Evolutionary conservation across 1,284 basidiomycete genomes (phyloP), one percentile per base, ranked within the genome.

Genomic region (Irpex sp.): DNA sequence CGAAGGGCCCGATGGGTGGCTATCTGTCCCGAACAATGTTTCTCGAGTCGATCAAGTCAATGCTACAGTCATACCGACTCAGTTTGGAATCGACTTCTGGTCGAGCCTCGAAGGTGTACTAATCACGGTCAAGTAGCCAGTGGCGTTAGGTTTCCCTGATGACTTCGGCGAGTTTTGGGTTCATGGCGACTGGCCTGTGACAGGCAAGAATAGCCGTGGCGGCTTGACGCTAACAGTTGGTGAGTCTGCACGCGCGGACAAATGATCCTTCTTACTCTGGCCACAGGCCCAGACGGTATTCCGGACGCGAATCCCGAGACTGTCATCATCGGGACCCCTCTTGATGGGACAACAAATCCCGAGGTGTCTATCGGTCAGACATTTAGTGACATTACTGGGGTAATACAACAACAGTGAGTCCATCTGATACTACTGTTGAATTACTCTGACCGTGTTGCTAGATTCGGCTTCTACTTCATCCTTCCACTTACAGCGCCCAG

Each of bases 1-100:
- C 67, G 68, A 71, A 21, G 85, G 84, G 4, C 65, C 70, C 0
- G 84, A 86, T 69, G 83, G 84, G 1, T 83, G 80, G 72, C 75
- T 87, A 15, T 79, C 80, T 5, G 79, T 82, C 8, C 85, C 85
- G 11, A 84, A 84, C 68, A 85, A 86, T 68, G 74, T 74, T 55
- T 82, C 77, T 63, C 77, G 70, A 19, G 69, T 87, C 60, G 79
- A 82, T 59, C 65, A 65, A 0, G 75, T 77, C 31, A 82, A 86
- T 66, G 75, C 78, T 6, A 78, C 79, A 5, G 72, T 86, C 15
- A 76, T 78, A 60, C 85, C 85, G 0, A 74, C 77, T 34, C 71
- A 72, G 26, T 87, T 77, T 68, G 85, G 85, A 4, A 70, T 87
- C 61, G 85, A 87, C 68, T 87, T 87, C 69, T 88, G 85, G 85